Evolutionary conservation across 306 rosid genomes (phyloP), one percentile per base, ranked within the genome.

Genomic region (Neltuma alba): DNA sequence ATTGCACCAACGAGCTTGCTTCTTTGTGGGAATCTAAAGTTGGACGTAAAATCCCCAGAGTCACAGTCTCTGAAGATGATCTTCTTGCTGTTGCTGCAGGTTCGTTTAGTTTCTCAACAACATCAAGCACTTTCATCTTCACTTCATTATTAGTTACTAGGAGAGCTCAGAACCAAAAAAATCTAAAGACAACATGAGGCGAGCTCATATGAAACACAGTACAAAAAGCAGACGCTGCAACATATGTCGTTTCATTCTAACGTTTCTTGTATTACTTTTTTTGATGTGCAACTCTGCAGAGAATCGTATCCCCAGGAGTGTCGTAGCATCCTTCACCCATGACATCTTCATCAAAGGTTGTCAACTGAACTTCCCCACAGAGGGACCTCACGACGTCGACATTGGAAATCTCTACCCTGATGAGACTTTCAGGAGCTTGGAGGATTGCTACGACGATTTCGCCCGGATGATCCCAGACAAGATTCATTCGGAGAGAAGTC

Each of bases 271-370:
- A n/a, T n/a, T n/a, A n/a, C n/a, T 9, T 55, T 21, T 23, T 55
- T 55, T 57, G 10, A 25, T 25, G 28, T 37, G 9, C 63, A 25
- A 42, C 13, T 20, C 16, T 76, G 85, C 87, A 91, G 97, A 82
- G 81, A 89, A 88, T 38, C 30, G 82, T 8, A 83, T 89, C 28
- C 97, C 97, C 0, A 50, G 70, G 66, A 91, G 97, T 31, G 11
- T 91, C 36, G 97, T 91, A 47, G 97, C 97, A 9, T 80, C 97
- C 94, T 89, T 91, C 82, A 91, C 97, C 0, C 92, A 89, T 74
- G 97, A 91, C 42, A 91, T 91, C 67, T 89, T 91, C 81, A 88
- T 91, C 72, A 89, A 85, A 8, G 97, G 97, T 30, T 91, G 94
- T 74, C 97, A 91, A 62, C 27, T 75, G 0, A 82, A 88, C 74